Base-by-base conservation (phyloP, 805 yeast genomes). In the Saccharomycopsis lassenensis region DNA sequence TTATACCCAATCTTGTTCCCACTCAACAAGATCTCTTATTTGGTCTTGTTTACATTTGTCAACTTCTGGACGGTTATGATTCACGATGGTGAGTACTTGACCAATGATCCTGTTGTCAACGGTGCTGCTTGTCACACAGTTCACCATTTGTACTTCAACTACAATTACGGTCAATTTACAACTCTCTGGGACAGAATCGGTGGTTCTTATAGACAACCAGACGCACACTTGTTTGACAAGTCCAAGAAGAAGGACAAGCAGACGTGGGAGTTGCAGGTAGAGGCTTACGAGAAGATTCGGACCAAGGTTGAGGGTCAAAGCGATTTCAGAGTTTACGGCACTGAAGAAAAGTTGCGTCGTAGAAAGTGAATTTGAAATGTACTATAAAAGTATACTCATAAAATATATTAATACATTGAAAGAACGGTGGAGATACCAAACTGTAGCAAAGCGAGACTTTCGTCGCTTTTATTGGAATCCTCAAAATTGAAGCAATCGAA, bases 41-140 rank as follows among this genome's bases (percentile, higher is more conserved):
- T 91, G 53, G 48, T 74, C 12, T 64, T 91, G 46, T 91, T 91
- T 65, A 76, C 89, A 0, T 79, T 86, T 60, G 95, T 91, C 46
- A 89, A 91, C 61, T 78, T 89, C 57, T 91, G 98, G 98, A 84
- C 98, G 10, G 94, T 91, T 29, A 81, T 89, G 91, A 91, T 91
- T 54, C 98, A 91, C 60, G 98, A 91, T 55, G 98, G 98, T 47
- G 91, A 87, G 56, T 91, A 86, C 59, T 58, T 89, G 66, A 81
- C 95, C 29, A 81, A 84, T 58, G 94, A 86, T 57, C 95, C 96
- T 5, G 71, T 85, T 40, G 80, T 91, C 47, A 91, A 91, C 59
- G 98, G 98, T 51, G 87, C 97, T 12, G 98, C 98, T 4, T 89
- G 97, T 60, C 98, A 91, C 63, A 87, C 98, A 1, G 77, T 89